A percentile compares a stretch with the other conserved stretches of the same genome.
Conservation (phyloP, 1,139 yeast genomes). For the Hansenula sp. region DNA sequence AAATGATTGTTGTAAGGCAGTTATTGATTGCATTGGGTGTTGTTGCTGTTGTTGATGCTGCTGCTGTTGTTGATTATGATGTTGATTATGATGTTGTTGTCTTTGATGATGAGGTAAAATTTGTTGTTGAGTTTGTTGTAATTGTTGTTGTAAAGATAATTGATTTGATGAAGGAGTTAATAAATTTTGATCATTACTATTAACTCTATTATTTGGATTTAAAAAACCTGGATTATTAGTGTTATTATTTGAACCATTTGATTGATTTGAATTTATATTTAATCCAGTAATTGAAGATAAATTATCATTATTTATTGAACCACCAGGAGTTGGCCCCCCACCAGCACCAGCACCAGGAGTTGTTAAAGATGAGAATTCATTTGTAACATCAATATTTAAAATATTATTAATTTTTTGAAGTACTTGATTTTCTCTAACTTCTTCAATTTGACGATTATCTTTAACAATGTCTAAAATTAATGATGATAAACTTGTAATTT, state of each 20-base stretch:
- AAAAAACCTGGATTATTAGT: neutral
- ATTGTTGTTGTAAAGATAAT: too few species aligned
- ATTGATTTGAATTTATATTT: neutral
- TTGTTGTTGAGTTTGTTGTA: too few species aligned
- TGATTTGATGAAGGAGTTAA: neutral
- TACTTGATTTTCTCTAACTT: slow-evolving; percentile 16
- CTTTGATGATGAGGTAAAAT: slow-evolving; percentile 5
- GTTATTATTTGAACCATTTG: neutral
- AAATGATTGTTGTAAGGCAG: slow-evolving; percentile 4
- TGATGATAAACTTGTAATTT: slow-evolving; percentile 18
- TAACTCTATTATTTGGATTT: neutral
- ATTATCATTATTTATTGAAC: slow-evolving; percentile 3
- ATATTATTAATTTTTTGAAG: slow-evolving; percentile 18
- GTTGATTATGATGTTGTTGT: slow-evolving; percentile 3
- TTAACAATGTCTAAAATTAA: slow-evolving; percentile 19
- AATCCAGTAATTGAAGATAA: neutral
- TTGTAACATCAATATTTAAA: slow-evolving; percentile 14
- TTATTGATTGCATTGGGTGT: neutral
- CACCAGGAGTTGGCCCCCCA: too few species aligned
- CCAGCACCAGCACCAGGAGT: slow-evolving; percentile 1
- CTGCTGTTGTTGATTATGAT: slow-evolving; percentile 5
- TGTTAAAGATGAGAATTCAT: slow-evolving; percentile 13
- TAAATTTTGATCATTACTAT: neutral
- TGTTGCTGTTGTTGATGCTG: slow-evolving; percentile 3
- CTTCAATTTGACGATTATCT: slow-evolving; percentile 19